Evolutionary conservation across 1,139 yeast species (phyloP), one percentile per base, ranked within the genome.

Genomic region (Zygosaccharomyces sapae): DNA sequence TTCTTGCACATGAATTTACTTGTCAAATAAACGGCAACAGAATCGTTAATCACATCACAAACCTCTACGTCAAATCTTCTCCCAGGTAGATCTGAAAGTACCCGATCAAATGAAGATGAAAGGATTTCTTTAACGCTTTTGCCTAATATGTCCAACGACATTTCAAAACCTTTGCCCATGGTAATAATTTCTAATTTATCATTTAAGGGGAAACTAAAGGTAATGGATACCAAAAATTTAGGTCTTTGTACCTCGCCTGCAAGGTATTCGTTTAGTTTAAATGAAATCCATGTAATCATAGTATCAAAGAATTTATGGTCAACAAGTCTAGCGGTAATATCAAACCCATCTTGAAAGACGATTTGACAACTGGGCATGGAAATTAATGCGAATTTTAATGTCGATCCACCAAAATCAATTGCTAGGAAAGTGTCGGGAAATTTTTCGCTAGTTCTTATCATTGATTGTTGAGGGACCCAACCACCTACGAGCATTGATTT

Each of bases 161-260:
- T 33, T 10, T 24, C 37, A 54, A 63, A 69, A 1, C 70, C 69
- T 49, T 69, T 69, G 2, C 71, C 71, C 69, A 69, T 62, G 0
- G 62, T 58, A 2, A 61, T 47, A 13, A 68, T 62, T 40, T 54
- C 52, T 43, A 61, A 56, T 2, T 53, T 29, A 1, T 50, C 16
- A 48, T 62, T 61, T 10, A 65, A 46, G 3, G 72, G 71, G 56
- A 68, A 69, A 29, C 69, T 65, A 60, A 69, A 68, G 1, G 70
- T 62, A 5, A 63, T 49, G 2, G 68, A 67, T n/a, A 66, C 55
- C 38, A 43, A 16, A 44, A 48, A 27, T 38, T 22, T 31, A 19
- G 16, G 22, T 6, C 16, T 27, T 10, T 8, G 19, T 10, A 2
- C 35, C 8, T 41, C 41, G 16, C 45, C 41, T 4, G 29, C n/a